Conservation (phyloP, 768 basidiomycete species). For the Kondoa subrosea region DNA sequence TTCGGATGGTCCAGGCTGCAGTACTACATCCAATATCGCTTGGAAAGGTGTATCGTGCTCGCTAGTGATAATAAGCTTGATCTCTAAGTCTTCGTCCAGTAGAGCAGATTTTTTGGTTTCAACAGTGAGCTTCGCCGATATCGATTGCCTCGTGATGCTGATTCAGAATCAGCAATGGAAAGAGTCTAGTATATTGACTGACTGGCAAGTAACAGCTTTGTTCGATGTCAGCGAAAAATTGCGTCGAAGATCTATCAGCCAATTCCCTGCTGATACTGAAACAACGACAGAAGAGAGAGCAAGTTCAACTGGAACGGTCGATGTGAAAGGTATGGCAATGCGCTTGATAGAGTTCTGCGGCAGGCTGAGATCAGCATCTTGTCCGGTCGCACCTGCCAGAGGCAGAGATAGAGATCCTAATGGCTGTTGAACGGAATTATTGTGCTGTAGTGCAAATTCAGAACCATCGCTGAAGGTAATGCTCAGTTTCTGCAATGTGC, state of each 20-base stretch:
- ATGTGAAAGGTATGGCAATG: too few species aligned
- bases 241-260: too few species aligned
- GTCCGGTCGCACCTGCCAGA: not conserved
- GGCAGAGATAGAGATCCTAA: not conserved
- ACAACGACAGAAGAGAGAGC: too few species aligned
- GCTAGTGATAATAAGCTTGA: not conserved
- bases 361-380: too few species aligned
- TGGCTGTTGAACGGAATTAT: not conserved
- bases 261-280: too few species aligned
- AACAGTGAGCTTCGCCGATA: not conserved
- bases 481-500: not conserved
- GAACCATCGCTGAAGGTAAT: not conserved
- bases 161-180: too few species aligned
- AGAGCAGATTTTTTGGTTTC: not conserved
- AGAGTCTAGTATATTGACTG: too few species aligned
- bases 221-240: too few species aligned
- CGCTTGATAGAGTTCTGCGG: too few species aligned
- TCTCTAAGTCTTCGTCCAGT: not conserved
- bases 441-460: not conserved
- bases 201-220: too few species aligned
- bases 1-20: not conserved
- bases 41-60: not conserved
- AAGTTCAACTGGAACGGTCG: too few species aligned
- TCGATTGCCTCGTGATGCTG: not conserved
- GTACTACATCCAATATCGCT: not conserved